Base-by-base conservation (phyloP, 345 rosid genomes). In the Erysimum cheiranthoides region DNA sequence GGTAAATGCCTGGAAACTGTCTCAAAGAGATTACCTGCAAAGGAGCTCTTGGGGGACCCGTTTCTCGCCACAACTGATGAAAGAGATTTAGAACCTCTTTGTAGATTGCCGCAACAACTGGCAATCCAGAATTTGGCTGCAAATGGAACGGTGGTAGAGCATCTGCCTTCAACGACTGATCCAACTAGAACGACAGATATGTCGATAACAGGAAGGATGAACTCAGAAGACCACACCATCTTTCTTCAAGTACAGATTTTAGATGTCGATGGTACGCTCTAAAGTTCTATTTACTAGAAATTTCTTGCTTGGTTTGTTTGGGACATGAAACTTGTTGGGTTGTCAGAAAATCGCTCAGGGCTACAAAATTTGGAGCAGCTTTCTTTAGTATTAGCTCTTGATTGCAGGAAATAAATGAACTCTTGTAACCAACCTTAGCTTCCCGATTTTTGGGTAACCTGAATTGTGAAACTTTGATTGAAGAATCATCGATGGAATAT, bases 231-330 rank as follows among this genome's bases (percentile, higher is more conserved):
- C 70, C 95, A 89, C 54, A 81, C 93, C 42, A 85, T 95, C 78
- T 89, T 84, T 74, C 98, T 95, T 73, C 87, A 85, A 86, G 93
- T 95, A 21, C 95, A 90, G 78, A 92, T 95, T 68, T 81, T 89
- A 28, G 88, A 92, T 77, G 81, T 78, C 59, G 84, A 88, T 59
- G 97, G 97, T 91, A 84, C 5, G 78, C 10, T 53, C 16, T 38
- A 18, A 58, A 52, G 27, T 10, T 28, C 63, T 52, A 39, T 56
- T 42, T 53, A 0, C 18, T 43, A 10, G 5, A 73, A 14, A n/a
- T 35, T 21, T 40, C 65, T 31, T 61, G 18, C 12, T 3, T 32
- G 14, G 39, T 61, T 21, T 69, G 47, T 32, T 42, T 52, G 39
- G 49, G 13, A 69, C 54, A 21, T 74, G 42, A 43, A 63, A 21